A percentile compares a stretch with the other conserved stretches of the same genome.
These are phyloP conservation scores for Jimgerdemannia flammicorona DNA, from an alignment of 192 early-diverging fungal species.

Conservation along the genomic window DNA sequence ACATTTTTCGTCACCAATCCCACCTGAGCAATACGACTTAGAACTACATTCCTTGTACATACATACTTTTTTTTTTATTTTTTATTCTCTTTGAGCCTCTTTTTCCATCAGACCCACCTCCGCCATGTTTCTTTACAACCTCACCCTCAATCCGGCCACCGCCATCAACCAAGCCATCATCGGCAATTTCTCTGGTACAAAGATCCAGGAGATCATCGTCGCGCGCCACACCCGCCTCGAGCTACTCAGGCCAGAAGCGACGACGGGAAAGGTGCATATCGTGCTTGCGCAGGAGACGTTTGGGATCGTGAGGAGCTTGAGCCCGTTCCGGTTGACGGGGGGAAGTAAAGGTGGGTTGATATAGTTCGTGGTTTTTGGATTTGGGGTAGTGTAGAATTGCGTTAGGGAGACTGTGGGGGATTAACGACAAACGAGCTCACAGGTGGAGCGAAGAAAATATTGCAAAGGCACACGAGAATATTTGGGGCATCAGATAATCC, in stretches of 20 bases:
- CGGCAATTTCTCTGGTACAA: conserved; percentile 92
- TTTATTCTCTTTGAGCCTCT: neutral
- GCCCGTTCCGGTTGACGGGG: conserved; percentile 86
- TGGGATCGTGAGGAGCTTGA: conserved; percentile 79
- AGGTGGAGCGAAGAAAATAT: no score
- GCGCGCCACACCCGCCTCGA: conserved; percentile 74
- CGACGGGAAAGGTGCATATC: conserved; percentile 74
- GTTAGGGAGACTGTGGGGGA: no score
- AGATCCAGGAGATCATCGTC: conserved; percentile 85
- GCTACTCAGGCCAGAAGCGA: conserved; percentile 72
- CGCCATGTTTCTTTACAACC: conserved; percentile 80
- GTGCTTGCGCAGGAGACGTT: conserved; percentile 77
- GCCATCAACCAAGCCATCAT: conserved; percentile 73
- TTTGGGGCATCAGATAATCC: neutral
- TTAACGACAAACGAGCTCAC: no score
- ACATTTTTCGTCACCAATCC: no score
- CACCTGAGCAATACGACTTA: no score
- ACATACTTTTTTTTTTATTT: no score
- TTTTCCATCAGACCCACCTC: neutral
- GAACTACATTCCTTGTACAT: no score
- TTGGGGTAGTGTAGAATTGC: no score
- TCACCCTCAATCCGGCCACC: conserved; percentile 81
- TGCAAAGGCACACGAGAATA: no score
- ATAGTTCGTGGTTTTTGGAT: neutral
- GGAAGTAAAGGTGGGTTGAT: conserved; percentile 68